phyloP scores from a whole-genome alignment of 106 monocot genomes.

The Ottelia alismoides region DNA sequence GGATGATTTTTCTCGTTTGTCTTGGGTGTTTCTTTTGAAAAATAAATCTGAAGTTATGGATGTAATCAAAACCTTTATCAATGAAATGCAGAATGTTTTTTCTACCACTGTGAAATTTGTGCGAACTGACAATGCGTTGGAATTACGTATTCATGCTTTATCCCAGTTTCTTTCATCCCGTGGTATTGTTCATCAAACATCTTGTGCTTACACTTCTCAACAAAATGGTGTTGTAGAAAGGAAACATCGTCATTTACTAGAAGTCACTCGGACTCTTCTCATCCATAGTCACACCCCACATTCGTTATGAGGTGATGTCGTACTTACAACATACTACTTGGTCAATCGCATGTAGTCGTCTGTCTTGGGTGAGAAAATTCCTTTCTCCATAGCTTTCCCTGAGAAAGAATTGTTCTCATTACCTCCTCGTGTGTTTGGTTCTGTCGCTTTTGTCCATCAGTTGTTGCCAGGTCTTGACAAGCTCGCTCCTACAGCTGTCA shows the following conservation, averaged over 20 bases:
- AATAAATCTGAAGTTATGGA: not conserved
- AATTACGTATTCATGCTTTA: not conserved
- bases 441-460: not conserved
- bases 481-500: not conserved
- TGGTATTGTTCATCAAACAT: not conserved
- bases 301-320: not conserved
- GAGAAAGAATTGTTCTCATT: not conserved
- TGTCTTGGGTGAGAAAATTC: not conserved
- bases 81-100: not conserved
- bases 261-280: not conserved
- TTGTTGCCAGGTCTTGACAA: not conserved
- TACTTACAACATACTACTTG: not conserved
- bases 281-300: not conserved
- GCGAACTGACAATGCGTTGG: not conserved
- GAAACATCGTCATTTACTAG: not conserved
- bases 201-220: not conserved
- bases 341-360: not conserved
- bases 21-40: not conserved
- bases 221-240: slow-evolving; percentile 1
- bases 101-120: not conserved
- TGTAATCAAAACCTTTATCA: not conserved
- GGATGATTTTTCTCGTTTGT: not conserved
- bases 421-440: not conserved
- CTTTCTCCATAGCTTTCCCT: not conserved
- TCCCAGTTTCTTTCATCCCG: not conserved